Evolutionary conservation across 1,284 basidiomycete species (phyloP), one percentile per base, ranked within the genome.

Genomic region (Tilletia setariae): DNA sequence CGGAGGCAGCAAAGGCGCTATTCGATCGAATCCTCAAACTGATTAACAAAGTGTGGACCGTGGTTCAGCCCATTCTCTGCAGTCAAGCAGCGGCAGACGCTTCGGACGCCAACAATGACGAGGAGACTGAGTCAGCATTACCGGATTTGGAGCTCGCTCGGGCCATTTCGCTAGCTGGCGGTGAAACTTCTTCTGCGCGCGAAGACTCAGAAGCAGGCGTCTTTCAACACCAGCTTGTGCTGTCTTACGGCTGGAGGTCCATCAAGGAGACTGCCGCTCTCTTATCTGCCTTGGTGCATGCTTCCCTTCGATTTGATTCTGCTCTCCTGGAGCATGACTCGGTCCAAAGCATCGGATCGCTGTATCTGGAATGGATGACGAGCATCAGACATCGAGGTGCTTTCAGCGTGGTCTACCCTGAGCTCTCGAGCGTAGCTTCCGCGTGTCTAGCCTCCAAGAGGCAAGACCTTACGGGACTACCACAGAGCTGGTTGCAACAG

Each of bases 221-320:
- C 13, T 61, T 30, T 21, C 78, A 77, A 67, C 77, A 80, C 61
- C 82, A 83, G 66, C 76, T 82, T 30, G 79, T 84, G 63, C 67
- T 84, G 6, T 79, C 77, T 7, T 83, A 82, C 51, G 79, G 77
- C 15, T 84, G 83, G 83, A 69, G 83, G 35, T 80, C 81, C 42
- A 80, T 83, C 74, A 83, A 83, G 68, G 82, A 83, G 66, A 79
- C 80, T 9, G 76, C 81, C 21, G 79, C 79, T 13, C 72, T 84
- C n/a, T 72, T 82, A 23, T 79, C 80, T 19, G 72, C 72, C 1
- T 69, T 82, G 2, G 71, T 82, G 3, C 68, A 75, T 0, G 32
- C n/a, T 21, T 35, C 28, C 9, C 28, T 35, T 19, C 19, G 19
- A 35, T 11, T 30, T 7, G 56, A 8, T 1, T 16, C 56, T 16